Evolutionary conservation across 495 filamentous ascomycete species (phyloP).

Genomic region (Neurospora sublineolata): DNA sequence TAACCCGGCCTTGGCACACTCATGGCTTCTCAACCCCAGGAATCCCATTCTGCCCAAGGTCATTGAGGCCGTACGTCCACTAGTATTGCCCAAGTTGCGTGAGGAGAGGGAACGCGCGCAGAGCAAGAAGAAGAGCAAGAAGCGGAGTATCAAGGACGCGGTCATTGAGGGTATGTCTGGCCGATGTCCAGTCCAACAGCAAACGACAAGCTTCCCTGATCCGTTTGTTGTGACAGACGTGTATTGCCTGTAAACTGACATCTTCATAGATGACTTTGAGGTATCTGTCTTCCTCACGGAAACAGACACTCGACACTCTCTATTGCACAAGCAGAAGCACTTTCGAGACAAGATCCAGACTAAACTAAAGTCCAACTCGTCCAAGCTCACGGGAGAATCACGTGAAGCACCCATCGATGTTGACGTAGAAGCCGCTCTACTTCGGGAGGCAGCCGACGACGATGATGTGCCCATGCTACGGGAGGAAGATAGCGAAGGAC

Average conservation of each 20-base stretch:
- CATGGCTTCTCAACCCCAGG: slow-evolving; percentile 70
- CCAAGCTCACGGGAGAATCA: slow-evolving; percentile 44
- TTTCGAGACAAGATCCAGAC: slow-evolving; percentile 45
- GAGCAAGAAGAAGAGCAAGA: slow-evolving; percentile 47
- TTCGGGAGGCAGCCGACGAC: slow-evolving; percentile 28
- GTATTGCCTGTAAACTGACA: background rate
- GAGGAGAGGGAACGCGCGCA: slow-evolving; percentile 68
- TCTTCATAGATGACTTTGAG: slow-evolving; percentile 73
- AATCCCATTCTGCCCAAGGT: slow-evolving; percentile 67
- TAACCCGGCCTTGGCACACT: slow-evolving; percentile 61
- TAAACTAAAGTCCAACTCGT: slow-evolving; percentile 44
- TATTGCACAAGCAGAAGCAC: slow-evolving; percentile 74
- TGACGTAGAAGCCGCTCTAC: slow-evolving; percentile 20
- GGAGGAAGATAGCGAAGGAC: slow-evolving; percentile 28
- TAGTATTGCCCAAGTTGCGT: slow-evolving; percentile 77
- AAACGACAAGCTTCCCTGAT: background rate
- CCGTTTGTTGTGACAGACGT: background rate
- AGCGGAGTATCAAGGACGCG: slow-evolving; percentile 77
- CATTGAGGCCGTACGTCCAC: slow-evolving; percentile 68
- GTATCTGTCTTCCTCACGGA: slow-evolving; percentile 88
- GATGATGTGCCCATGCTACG: slow-evolving; percentile 26
- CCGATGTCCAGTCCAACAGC: background rate
- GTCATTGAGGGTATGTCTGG: slow-evolving; percentile 56
- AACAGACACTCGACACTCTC: slow-evolving; percentile 72
- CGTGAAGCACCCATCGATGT: slow-evolving; percentile 41